These are phyloP conservation scores for Balansia obtecta DNA, from an alignment of 2,329 filamentous ascomycete species.

Conservation along the genomic window DNA sequence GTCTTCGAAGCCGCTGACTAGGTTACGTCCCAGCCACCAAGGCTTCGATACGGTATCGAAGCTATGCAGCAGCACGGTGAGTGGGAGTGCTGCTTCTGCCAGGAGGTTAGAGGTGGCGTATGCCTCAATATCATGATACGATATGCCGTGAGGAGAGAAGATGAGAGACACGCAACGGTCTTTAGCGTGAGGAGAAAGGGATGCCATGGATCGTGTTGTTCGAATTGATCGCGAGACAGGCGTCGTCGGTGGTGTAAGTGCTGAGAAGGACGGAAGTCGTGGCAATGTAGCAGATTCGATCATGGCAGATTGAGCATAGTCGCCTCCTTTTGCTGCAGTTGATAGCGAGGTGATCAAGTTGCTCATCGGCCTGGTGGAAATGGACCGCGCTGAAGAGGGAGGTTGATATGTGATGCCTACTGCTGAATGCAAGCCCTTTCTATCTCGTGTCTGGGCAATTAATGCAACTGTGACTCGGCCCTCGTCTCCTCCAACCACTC, in stretches of 20 bases:
- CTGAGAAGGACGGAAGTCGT: constrained; percentile 11
- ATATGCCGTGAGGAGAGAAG: constrained; percentile 52
- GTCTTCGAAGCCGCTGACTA: constrained; percentile 42
- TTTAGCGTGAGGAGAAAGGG: constrained; percentile 21
- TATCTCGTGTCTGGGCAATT: constrained; percentile 47
- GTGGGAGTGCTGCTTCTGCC: constrained; percentile 41
- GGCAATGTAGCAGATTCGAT: constrained; percentile 3
- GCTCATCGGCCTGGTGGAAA: constrained; percentile 9
- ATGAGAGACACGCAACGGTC: constrained; percentile 44
- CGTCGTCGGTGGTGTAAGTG: constrained; percentile 24
- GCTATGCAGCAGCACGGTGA: constrained; percentile 52
- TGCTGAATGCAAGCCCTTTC: constrained; percentile 50
- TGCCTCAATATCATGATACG: constrained; percentile 37
- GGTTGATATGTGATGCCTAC: constrained; percentile 62
- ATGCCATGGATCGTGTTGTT: constrained; percentile 23
- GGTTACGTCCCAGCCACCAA: constrained; percentile 49
- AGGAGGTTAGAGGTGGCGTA: constrained; percentile 47
- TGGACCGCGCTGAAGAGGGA: constrained; percentile 23
- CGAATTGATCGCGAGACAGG: constrained; percentile 22
- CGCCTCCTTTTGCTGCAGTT: constrained; percentile 4
- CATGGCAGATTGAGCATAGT: not conserved
- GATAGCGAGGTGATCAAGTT: constrained; percentile 10
- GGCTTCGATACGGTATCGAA: constrained; percentile 47
- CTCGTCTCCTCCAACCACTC: constrained; percentile 35
- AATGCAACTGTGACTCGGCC: constrained; percentile 63